These are phyloP conservation scores for Lachnellula occidentalis DNA, from an alignment of 2,329 filamentous ascomycete species.

Conservation along the genomic window DNA sequence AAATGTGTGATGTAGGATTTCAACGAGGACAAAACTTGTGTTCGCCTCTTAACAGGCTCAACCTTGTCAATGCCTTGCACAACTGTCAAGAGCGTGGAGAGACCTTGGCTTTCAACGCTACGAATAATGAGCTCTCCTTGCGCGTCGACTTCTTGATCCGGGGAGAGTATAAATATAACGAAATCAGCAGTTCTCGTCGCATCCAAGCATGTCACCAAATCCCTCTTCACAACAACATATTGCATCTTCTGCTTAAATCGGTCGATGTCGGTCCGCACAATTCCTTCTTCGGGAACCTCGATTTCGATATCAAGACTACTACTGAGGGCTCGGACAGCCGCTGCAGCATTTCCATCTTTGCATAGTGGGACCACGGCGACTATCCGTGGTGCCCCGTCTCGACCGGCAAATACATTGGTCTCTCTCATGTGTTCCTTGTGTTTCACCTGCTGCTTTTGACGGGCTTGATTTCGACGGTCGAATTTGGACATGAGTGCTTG, in stretches of 20 bases:
- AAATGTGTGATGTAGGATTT: constrained; percentile 94
- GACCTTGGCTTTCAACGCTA: constrained; percentile 85
- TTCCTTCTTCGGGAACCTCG: constrained; percentile 52
- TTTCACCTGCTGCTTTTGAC: constrained; percentile 81
- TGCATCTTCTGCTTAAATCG: constrained; percentile 93
- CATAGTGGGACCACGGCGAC: constrained; percentile 86
- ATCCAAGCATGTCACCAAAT: constrained; percentile 74
- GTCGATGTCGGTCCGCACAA: constrained; percentile 66
- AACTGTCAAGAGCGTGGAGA: constrained; percentile 84
- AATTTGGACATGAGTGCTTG: constrained; percentile 98
- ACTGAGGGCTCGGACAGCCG: constrained; percentile 67
- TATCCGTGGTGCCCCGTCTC: constrained; percentile 79
- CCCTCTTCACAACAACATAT: constrained; percentile 69
- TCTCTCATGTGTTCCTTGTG: constrained; percentile 76
- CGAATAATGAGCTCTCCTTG: constrained; percentile 80
- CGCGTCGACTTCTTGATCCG: constrained; percentile 76
- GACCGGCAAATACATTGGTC: constrained; percentile 76
- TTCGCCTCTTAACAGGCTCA: constrained; percentile 72
- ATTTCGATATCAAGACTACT: constrained; percentile 72
- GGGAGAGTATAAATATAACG: constrained; percentile 78
- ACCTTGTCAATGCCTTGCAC: constrained; percentile 75
- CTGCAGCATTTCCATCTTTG: constrained; percentile 59
- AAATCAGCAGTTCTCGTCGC: constrained; percentile 87
- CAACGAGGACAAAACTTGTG: constrained; percentile 72
- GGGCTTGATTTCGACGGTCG: constrained; percentile 89